Percentiles rank a stretch among this genome's conserved stretches.
Evolutionary conservation across 1,284 basidiomycete genomes (phyloP).

Genomic region (Malassezia cuniculi): DNA sequence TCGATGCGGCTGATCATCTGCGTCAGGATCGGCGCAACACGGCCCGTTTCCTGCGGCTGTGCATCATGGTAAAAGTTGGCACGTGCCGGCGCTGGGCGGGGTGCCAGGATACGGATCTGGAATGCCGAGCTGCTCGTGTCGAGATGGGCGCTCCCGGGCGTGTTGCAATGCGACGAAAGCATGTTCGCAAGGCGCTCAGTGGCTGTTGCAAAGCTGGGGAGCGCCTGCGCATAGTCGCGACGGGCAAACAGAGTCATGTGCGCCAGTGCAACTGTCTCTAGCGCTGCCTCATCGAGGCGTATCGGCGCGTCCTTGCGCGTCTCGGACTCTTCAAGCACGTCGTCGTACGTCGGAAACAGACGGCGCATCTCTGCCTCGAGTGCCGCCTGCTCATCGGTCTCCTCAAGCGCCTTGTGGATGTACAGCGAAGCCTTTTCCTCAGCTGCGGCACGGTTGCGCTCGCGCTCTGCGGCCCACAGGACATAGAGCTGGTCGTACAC

Average conservation of each 20-base stretch:
- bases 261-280: background rate
- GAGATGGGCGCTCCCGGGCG: slow-evolving; percentile 16
- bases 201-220: background rate
- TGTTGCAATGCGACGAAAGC: slow-evolving; percentile 18
- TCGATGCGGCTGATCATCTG: slow-evolving; percentile 20
- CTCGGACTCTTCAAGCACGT: slow-evolving; percentile 44
- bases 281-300: background rate
- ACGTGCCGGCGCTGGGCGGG: slow-evolving; percentile 2
- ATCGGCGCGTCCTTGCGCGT: no score
- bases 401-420: slow-evolving; percentile 55
- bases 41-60: slow-evolving; percentile 21
- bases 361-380: slow-evolving; percentile 64
- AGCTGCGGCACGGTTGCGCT: slow-evolving; percentile 56
- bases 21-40: slow-evolving; percentile 22
- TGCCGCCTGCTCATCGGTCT: slow-evolving; percentile 57
- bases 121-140: slow-evolving; percentile 27
- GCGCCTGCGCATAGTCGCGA: background rate
- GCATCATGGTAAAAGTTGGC: slow-evolving; percentile 41
- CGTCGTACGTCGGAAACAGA: slow-evolving; percentile 72
- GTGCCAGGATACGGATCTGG: slow-evolving; percentile 16
- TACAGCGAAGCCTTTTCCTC: slow-evolving; percentile 66
- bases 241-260: background rate
- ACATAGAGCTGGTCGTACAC: slow-evolving; percentile 62
- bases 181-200: slow-evolving; percentile 14
- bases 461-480: slow-evolving; percentile 70